These are phyloP conservation scores for Drechslerella stenobrocha DNA, from an alignment of 2,329 filamentous ascomycete species.

Conservation along the genomic window DNA sequence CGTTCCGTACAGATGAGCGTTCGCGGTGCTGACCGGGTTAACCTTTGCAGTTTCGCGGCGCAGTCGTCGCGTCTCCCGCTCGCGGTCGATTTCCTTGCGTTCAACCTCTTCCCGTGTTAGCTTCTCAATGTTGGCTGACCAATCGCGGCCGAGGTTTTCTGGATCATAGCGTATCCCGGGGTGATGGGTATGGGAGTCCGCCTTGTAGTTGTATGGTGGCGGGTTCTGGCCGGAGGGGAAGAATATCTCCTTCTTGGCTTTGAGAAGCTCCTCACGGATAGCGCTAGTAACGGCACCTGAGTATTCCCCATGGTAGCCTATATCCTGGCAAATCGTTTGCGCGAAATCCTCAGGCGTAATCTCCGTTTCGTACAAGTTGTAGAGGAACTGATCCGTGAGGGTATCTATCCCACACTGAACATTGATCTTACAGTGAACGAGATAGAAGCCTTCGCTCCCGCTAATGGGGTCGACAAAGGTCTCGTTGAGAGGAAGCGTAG, in stretches of 20 bases:
- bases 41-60: slow-evolving; percentile 90
- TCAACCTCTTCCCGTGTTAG: slow-evolving; percentile 96
- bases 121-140: slow-evolving; percentile 79
- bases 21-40: slow-evolving; percentile 79
- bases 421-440: slow-evolving; percentile 78
- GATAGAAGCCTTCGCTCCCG: slow-evolving; percentile 39
- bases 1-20: slow-evolving; percentile 68
- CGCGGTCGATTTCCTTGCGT: slow-evolving; percentile 90
- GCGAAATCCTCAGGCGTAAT: slow-evolving; percentile 92
- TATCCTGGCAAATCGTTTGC: slow-evolving; percentile 85
- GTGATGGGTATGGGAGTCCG: slow-evolving; percentile 20
- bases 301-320: slow-evolving; percentile 90
- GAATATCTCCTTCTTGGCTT: slow-evolving; percentile 84
- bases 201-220: slow-evolving; percentile 69
- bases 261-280: slow-evolving; percentile 91
- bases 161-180: slow-evolving; percentile 74
- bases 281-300: slow-evolving; percentile 90
- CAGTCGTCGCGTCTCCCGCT: slow-evolving; percentile 82
- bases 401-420: slow-evolving; percentile 89
- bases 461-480: slow-evolving; percentile 37
- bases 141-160: slow-evolving; percentile 80
- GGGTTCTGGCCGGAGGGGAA: slow-evolving; percentile 59
- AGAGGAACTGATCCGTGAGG: slow-evolving; percentile 88
- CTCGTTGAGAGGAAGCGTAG: slow-evolving; percentile 69
- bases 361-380: slow-evolving; percentile 88